These are phyloP conservation scores for Musa balbisiana DNA, from an alignment of 202 grass and related monocot genomes.

Conservation along the genomic window DNA sequence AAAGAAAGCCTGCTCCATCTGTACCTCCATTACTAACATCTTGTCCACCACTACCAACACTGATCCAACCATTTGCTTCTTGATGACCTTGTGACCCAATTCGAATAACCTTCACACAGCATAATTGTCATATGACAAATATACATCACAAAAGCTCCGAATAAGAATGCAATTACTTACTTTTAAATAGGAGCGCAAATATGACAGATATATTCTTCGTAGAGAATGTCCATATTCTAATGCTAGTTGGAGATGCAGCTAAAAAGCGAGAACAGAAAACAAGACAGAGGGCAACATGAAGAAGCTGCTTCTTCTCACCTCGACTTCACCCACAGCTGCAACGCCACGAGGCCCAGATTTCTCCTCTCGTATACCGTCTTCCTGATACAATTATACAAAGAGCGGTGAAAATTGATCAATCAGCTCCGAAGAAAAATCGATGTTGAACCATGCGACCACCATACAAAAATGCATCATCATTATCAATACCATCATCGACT, in stretches of 20 bases:
- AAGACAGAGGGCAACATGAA: background rate
- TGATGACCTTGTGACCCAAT: background rate
- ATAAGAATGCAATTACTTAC: background rate
- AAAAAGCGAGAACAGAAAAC: too few species aligned
- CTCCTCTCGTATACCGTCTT: background rate
- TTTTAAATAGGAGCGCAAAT: background rate
- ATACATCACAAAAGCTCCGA: background rate
- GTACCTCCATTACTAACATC: background rate
- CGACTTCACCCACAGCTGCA: background rate
- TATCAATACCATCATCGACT: background rate
- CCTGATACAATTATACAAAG: background rate
- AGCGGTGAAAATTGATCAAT: background rate
- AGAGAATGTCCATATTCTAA: background rate
- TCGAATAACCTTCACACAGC: background rate
- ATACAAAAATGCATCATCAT: background rate
- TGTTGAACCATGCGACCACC: too few species aligned
- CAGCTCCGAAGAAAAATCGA: background rate
- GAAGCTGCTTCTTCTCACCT: background rate
- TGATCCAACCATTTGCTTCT: conserved; percentile 1
- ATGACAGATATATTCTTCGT: background rate
- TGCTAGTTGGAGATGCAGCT: background rate
- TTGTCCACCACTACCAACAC: background rate
- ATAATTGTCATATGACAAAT: background rate
- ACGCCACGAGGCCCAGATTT: background rate
- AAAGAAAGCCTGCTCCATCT: background rate